Conservation (phyloP, 2,329 filamentous ascomycete species). For the Paramyrothecium sp. region DNA sequence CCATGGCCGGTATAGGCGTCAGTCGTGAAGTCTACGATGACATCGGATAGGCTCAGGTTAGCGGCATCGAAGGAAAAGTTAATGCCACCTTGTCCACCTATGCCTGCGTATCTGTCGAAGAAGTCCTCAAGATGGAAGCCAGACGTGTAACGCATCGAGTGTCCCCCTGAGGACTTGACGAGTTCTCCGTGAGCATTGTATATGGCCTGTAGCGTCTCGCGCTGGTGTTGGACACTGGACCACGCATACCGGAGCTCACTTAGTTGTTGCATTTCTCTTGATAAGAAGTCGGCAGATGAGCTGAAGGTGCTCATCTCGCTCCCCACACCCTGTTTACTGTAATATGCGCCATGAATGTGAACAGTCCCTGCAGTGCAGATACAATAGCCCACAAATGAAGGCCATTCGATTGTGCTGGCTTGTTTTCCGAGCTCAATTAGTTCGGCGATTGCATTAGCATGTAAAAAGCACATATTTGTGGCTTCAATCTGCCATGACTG, state of each 20-base stretch:
- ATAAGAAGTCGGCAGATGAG: conserved; percentile 65
- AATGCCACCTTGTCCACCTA: conserved; percentile 57
- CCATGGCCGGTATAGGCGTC: conserved; percentile 53
- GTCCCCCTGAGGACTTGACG: conserved; percentile 69
- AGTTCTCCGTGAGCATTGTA: conserved; percentile 78
- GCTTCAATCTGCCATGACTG: conserved; percentile 93
- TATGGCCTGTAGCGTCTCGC: conserved; percentile 74
- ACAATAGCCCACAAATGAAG: conserved; percentile 82
- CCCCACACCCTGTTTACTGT: conserved; percentile 51
- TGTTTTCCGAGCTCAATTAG: conserved; percentile 77
- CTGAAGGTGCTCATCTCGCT: conserved; percentile 63
- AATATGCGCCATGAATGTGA: conserved; percentile 83
- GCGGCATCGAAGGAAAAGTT: conserved; percentile 68
- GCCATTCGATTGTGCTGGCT: conserved; percentile 76
- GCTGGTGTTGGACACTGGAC: conserved; percentile 77
- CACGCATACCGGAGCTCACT: conserved; percentile 72
- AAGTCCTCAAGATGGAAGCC: conserved; percentile 87
- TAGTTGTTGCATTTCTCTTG: conserved; percentile 77
- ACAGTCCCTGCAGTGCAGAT: conserved; percentile 85
- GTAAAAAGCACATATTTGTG: conserved; percentile 81
- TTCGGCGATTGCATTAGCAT: conserved; percentile 85
- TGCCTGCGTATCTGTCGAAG: conserved; percentile 72
- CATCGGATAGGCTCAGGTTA: conserved; percentile 69
- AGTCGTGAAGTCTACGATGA: conserved; percentile 57
- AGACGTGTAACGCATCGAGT: conserved; percentile 67